phyloP scores from a whole-genome alignment of 225 moss, liverwort and hornwort species.

The Neckera pumila region DNA sequence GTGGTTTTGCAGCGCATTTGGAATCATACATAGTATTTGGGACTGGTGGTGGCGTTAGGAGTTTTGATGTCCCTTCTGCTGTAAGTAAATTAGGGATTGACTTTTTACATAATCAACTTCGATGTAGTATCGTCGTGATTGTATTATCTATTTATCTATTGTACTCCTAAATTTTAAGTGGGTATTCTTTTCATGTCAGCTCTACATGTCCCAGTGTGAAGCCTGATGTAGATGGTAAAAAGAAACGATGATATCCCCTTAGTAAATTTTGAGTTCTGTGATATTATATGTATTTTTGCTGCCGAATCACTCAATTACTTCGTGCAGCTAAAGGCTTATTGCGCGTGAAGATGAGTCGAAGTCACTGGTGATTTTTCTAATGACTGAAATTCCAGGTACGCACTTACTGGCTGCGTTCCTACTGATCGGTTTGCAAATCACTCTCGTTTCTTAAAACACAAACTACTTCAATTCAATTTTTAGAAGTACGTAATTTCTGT shows the following conservation, averaged over 20 bases:
- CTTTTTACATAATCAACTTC: not conserved
- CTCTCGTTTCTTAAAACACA: not conserved
- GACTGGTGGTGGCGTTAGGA: slow-evolving; percentile 8
- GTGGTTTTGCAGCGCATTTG: slow-evolving; percentile 15
- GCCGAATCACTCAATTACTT: not conserved
- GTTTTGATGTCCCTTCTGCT: not conserved
- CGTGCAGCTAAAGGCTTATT: not conserved
- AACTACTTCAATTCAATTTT: not conserved
- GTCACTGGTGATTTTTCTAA: not conserved
- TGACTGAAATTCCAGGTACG: not conserved
- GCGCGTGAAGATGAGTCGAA: not conserved
- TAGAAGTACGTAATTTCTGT: not conserved
- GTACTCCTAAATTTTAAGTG: not conserved
- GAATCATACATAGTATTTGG: not conserved
- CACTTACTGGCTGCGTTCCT: not conserved
- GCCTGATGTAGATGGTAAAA: not conserved
- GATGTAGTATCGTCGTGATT: not conserved
- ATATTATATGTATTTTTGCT: not conserved
- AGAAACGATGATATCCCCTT: not conserved
- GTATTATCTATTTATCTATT: not conserved
- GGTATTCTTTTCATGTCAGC: not conserved
- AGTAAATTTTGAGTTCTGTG: not conserved
- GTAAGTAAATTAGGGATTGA: not conserved
- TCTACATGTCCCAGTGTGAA: not conserved
- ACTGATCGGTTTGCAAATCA: not conserved